A percentile compares a stretch with the other conserved stretches of the same genome.
Conservation (phyloP, 2,329 filamentous ascomycete genomes). For the Purpureocillium lavendulum region DNA sequence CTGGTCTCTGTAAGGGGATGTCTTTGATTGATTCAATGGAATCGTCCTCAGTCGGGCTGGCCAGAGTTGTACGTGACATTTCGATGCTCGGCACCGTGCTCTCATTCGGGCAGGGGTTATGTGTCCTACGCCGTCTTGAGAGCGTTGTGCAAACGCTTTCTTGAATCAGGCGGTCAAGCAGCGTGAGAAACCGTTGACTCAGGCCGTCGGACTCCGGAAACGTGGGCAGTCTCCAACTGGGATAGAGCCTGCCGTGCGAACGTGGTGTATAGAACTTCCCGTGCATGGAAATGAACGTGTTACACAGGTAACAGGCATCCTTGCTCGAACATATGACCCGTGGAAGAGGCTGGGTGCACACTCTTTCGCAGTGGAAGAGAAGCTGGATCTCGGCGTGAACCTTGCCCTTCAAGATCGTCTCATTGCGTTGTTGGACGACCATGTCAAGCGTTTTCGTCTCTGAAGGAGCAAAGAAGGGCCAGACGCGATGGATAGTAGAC, state of each 20-base stretch:
- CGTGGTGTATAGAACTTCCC: conserved; percentile 5
- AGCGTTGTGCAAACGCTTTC: too few species aligned
- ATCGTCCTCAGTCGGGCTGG: too few species aligned
- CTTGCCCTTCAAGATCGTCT: neutral
- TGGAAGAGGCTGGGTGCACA: conserved; percentile 3
- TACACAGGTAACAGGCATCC: conserved; percentile 13
- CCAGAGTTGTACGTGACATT: too few species aligned
- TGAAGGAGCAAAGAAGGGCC: too few species aligned
- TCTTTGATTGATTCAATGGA: too few species aligned
- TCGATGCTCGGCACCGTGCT: too few species aligned
- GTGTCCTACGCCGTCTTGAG: too few species aligned
- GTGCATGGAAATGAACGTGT: conserved; percentile 7
- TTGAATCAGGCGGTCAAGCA: neutral
- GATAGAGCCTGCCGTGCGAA: conserved; percentile 12
- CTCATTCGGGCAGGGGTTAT: too few species aligned
- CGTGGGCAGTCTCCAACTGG: conserved; percentile 4
- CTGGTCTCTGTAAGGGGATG: too few species aligned
- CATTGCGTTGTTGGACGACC: neutral
- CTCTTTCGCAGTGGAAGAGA: conserved; percentile 8
- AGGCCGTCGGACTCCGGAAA: neutral
- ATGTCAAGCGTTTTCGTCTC: neutral
- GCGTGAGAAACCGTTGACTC: too few species aligned
- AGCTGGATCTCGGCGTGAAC: conserved; percentile 15
- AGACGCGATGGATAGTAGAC: too few species aligned
- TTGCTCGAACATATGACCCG: conserved; percentile 13